A percentile compares a stretch with the other conserved stretches of the same genome.
phyloP scores from a whole-genome alignment of 179 eudicot species.

The Amaranthus tricolor region DNA sequence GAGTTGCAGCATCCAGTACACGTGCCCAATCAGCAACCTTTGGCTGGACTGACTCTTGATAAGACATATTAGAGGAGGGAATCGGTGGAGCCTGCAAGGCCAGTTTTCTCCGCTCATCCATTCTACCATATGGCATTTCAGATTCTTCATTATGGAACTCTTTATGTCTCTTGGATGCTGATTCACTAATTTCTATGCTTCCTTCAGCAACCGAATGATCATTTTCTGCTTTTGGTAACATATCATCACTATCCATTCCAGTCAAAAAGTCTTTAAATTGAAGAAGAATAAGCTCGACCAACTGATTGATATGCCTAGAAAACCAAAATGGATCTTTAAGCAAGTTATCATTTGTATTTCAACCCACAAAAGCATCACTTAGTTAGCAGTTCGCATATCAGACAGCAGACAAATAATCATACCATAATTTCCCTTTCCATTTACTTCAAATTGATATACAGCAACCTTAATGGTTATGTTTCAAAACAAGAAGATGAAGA shows the following conservation, averaged over 20 bases:
- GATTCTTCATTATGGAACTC: conserved; percentile 31
- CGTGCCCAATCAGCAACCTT: conserved; percentile 85
- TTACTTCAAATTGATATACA: neutral
- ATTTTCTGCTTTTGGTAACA: conserved; percentile 38
- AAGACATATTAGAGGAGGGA: conserved; percentile 26
- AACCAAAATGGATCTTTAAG: conserved; percentile 10
- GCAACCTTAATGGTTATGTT: neutral
- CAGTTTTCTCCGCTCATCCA: conserved; percentile 31
- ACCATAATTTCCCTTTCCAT: neutral
- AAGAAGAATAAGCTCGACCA: conserved; percentile 71
- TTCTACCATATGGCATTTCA: conserved; percentile 29
- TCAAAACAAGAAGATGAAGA: neutral
- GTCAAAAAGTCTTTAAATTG: conserved; percentile 43
- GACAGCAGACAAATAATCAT: conserved; percentile 6
- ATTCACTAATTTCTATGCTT: conserved; percentile 29
- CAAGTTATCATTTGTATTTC: neutral
- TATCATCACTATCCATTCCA: conserved; percentile 44
- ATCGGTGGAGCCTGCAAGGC: conserved; percentile 36
- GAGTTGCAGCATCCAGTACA: conserved; percentile 85
- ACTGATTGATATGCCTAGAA: conserved; percentile 80
- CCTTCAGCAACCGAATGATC: conserved; percentile 34
- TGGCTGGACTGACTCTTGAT: conserved; percentile 47
- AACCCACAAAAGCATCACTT: neutral
- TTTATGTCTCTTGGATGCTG: conserved; percentile 28
- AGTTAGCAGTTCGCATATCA: conserved; percentile 1